Evolutionary conservation across 495 filamentous ascomycete genomes (phyloP), one percentile per base, ranked within the genome.

Genomic region (Trichoderma asperelloides): DNA sequence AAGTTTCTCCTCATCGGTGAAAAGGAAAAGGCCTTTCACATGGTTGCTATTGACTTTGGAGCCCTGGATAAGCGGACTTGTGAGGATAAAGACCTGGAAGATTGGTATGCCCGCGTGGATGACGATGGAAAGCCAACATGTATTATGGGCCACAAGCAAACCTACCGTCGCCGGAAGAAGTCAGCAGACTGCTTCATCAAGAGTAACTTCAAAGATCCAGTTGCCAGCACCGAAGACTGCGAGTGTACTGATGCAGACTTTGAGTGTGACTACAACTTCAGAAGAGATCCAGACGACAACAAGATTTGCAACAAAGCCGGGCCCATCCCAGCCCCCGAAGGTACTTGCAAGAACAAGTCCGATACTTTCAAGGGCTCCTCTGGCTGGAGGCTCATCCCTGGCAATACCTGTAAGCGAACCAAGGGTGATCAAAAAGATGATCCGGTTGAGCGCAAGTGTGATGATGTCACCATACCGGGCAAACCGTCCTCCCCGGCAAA

Each of bases 71-170:
- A 96, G 72, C 78, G 82, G 25, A 88, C 92, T 70, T 98, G 96
- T 78, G 85, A 87, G 65, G 82, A 91, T 8, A 78, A 81, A 37
- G 95, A 98, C 72, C 88, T 96, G 73, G 92, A 97, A 72, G 80
- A 87, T 64, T 98, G 95, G 95, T 84, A 81, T 65, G 96, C 94
- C 27, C 86, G 93, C 9, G 78, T 89, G 16, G 88, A 96, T 75
- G 85, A 92, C 37, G 83, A 96, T 1, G 88, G 88, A 3, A 82
- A 96, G 28, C 85, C 92, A 21, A 89, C 87, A 51, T 98, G 95
- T 74, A 80, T 98, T 69, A 97, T 98, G 95, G 95, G 95, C 8
- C 92, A 94, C 70, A 92, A 87, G 67, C 93, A 98, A 75, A 91
- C 79, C 70, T 98, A 87, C 76, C 81, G 79, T 25, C 85, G 95